Evolutionary conservation across 345 rosid genomes (phyloP), one percentile per base, ranked within the genome.

Genomic region (Passiflora organensis): DNA sequence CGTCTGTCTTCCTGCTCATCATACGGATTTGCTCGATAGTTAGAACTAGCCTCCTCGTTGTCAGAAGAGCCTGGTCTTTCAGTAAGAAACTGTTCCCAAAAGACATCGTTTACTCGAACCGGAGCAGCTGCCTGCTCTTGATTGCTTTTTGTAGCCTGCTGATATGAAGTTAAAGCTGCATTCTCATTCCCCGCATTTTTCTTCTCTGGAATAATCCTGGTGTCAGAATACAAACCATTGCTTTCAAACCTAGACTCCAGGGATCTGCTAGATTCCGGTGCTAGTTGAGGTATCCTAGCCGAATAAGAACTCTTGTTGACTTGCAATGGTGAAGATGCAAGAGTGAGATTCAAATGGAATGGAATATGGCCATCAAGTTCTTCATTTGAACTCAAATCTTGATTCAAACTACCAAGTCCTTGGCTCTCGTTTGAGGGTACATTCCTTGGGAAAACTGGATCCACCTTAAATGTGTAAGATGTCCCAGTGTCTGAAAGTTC

Each of bases 81-180:
- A 1, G 99, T 89, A 24, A 93, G 72, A 67, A 86, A 89, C 63
- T 86, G 91, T 71, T 93, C 97, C 99, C 99, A 93, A 71, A 93
- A 93, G 39, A 78, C 76, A 66, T 93, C 99, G 65, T 93, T 93
- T 24, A 76, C 89, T 57, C 86, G 75, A 53, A 50, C 83, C 3
- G 78, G 82, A 56, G 80, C 78, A 62, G 83, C 77, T 57, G 81
- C 45, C 15, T 72, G 67, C 55, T 48, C 76, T 62, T 76, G 80
- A 63, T 74, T 81, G 51, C 59, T 80, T 34, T 53, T 74, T 28
- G 74, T 75, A 50, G 53, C 70, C 22, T 80, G 81, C 52, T 65
- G 77, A 0, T 67, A 56, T 34, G 75, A 65, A 43, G 68, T 51
- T 34, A 71, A 20, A 60, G 61, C 44, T 12, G 53, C 55, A 25